Conservation (phyloP, 179 eudicot species). For the Nepenthes alata region DNA sequence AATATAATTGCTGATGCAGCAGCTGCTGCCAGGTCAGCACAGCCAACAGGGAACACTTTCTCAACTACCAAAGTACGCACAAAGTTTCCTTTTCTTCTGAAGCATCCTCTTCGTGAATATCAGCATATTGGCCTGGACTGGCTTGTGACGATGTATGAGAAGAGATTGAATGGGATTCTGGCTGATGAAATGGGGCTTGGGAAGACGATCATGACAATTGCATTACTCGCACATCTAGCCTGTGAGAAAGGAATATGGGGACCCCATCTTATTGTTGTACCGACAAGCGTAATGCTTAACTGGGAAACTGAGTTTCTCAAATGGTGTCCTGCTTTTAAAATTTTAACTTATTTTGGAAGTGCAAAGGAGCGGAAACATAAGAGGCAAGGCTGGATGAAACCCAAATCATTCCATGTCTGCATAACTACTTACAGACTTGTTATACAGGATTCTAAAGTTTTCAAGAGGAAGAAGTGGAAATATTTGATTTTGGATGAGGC, state of each 20-base stretch:
- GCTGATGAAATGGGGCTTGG: slow-evolving; percentile 99
- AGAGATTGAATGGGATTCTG: slow-evolving; percentile 91
- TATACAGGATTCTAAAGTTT: slow-evolving; percentile 91
- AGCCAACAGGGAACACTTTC: slow-evolving; percentile 96
- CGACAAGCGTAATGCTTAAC: slow-evolving; percentile 99
- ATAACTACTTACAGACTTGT: slow-evolving; percentile 97
- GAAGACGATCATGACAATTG: slow-evolving; percentile 98
- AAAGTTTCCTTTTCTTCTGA: slow-evolving; percentile 88
- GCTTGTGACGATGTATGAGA: slow-evolving; percentile 99
- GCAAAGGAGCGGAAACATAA: slow-evolving; percentile 90
- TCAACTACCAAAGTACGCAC: slow-evolving; percentile 90
- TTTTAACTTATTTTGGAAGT: slow-evolving; percentile 95
- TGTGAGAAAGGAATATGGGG: slow-evolving; percentile 99
- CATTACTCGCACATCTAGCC: slow-evolving; percentile 92
- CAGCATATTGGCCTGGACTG: slow-evolving; percentile 99
- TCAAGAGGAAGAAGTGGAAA: slow-evolving; percentile 99
- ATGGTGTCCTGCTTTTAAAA: slow-evolving; percentile 99
- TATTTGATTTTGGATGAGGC: slow-evolving; percentile 98
- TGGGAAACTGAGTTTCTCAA: slow-evolving; percentile 99
- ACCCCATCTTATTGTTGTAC: slow-evolving; percentile 97
- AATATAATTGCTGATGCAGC: slow-evolving; percentile 91
- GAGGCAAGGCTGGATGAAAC: slow-evolving; percentile 99
- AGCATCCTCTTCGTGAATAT: slow-evolving; percentile 93
- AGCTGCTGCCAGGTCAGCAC: slow-evolving; percentile 98
- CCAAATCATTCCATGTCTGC: slow-evolving; percentile 85